Conservation (phyloP, 2,329 filamentous ascomycete species). For the Berkeleyomyces rouxiae region DNA sequence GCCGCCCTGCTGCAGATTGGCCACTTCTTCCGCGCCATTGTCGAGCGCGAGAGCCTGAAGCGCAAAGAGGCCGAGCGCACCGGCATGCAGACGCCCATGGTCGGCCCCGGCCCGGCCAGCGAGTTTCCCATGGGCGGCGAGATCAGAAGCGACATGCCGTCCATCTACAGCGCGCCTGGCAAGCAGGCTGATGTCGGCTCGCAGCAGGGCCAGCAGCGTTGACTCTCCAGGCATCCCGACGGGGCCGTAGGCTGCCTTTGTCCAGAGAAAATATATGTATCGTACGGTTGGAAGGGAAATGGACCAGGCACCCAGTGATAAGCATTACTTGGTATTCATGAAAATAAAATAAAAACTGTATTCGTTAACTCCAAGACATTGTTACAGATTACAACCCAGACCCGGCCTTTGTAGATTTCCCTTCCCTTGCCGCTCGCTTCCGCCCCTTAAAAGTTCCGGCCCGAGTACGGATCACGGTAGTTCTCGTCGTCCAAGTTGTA, state of each 20-base stretch:
- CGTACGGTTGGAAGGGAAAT: neutral
- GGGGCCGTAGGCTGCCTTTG: too few relatives aligned
- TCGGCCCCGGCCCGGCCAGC: constrained; percentile 2
- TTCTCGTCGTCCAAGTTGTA: constrained; percentile 4
- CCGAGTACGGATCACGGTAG: constrained; percentile 7
- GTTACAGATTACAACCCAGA: too few relatives aligned
- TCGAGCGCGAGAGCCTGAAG: constrained; percentile 28
- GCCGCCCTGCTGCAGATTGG: constrained; percentile 32
- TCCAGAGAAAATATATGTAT: neutral
- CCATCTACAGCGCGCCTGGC: neutral
- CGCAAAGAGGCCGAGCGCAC: constrained; percentile 17
- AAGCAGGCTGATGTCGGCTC: neutral
- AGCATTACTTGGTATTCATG: too few relatives aligned
- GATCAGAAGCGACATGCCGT: constrained; percentile 6
- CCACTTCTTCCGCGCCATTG: constrained; percentile 36
- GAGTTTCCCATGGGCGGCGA: constrained; percentile 8
- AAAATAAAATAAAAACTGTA: too few relatives aligned
- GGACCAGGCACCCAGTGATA: too few relatives aligned
- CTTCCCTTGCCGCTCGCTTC: neutral
- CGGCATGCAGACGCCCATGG: constrained; percentile 11
- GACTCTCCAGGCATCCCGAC: too few relatives aligned
- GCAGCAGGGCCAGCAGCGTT: neutral
- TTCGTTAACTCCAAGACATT: too few relatives aligned
- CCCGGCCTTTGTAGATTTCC: neutral
- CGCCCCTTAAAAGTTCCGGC: constrained; percentile 3